A percentile compares a stretch with the other conserved stretches of the same genome.
Conservation (phyloP, 1,284 basidiomycete species). For the Phlebopus sp. region DNA sequence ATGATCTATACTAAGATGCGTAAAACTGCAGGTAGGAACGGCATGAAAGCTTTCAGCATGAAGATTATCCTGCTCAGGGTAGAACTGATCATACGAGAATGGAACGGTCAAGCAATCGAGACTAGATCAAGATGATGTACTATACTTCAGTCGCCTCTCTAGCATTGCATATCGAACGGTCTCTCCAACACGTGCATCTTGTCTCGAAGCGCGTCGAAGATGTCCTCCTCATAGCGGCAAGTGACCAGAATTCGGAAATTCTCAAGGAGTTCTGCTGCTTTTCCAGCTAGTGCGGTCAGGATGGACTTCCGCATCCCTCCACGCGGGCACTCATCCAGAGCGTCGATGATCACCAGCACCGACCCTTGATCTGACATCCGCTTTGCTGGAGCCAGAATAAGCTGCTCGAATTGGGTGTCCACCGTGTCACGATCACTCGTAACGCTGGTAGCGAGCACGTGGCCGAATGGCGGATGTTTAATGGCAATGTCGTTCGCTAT, state of each 20-base stretch:
- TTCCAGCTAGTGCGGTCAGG: conserved; percentile 14
- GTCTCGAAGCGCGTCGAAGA: conserved; percentile 12
- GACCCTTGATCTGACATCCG: conserved; percentile 20
- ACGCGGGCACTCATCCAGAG: conserved; percentile 33
- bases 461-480: not conserved
- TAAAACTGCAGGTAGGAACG: too few relatives aligned
- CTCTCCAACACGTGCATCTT: conserved; percentile 2
- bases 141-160: not conserved
- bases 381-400: conserved; percentile 21
- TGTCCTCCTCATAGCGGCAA: conserved; percentile 23
- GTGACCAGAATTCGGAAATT: conserved; percentile 34
- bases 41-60: too few relatives aligned
- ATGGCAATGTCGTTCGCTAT: not conserved
- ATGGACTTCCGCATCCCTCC: conserved; percentile 14
- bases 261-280: conserved; percentile 19
- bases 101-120: too few relatives aligned
- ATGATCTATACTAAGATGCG: too few relatives aligned
- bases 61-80: too few relatives aligned
- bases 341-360: conserved; percentile 37
- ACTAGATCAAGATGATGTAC: not conserved
- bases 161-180: not conserved
- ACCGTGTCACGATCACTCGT: too few relatives aligned
- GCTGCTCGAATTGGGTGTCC: conserved; percentile 19
- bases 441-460: not conserved
- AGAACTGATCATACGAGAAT: too few relatives aligned